Evolutionary conservation across 1,284 basidiomycete species (phyloP).

Genomic region (Pseudozyma hubeiensis): DNA sequence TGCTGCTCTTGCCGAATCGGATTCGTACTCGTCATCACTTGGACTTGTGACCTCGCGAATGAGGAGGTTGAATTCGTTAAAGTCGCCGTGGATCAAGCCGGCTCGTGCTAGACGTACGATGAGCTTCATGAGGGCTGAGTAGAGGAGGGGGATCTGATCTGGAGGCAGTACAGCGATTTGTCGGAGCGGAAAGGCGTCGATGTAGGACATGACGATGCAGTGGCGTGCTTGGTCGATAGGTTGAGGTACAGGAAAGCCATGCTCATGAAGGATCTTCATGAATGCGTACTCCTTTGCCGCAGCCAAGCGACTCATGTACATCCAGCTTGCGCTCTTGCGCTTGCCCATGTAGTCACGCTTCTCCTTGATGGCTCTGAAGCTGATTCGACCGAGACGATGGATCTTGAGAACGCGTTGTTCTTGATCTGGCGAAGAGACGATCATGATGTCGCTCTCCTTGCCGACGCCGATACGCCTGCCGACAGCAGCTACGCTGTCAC

Average conservation of each 20-base stretch:
- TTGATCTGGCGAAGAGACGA: slow-evolving; percentile 86
- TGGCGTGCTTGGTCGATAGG: slow-evolving; percentile 95
- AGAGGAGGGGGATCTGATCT: slow-evolving; percentile 80
- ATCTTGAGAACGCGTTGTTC: slow-evolving; percentile 90
- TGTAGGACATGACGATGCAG: slow-evolving; percentile 93
- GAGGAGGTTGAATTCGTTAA: slow-evolving; percentile 99
- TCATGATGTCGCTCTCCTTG: slow-evolving; percentile 97
- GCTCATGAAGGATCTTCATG: slow-evolving; percentile 97
- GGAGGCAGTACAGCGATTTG: slow-evolving; percentile 86
- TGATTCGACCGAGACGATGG: slow-evolving; percentile 91
- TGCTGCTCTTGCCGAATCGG: slow-evolving; percentile 18
- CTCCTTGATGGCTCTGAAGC: slow-evolving; percentile 94
- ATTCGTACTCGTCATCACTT: slow-evolving; percentile 32
- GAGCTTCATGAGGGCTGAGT: slow-evolving; percentile 92
- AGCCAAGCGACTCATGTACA: slow-evolving; percentile 97
- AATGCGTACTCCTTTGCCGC: slow-evolving; percentile 98
- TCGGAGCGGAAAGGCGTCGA: slow-evolving; percentile 96
- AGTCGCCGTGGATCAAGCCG: slow-evolving; percentile 97
- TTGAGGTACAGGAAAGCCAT: slow-evolving; percentile 90
- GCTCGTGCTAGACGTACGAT: slow-evolving; percentile 92
- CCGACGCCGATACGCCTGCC: slow-evolving; percentile 98
- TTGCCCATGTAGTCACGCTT: slow-evolving; percentile 98
- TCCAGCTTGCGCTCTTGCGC: slow-evolving; percentile 95
- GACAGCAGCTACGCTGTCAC: slow-evolving; percentile 71
- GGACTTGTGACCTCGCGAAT: slow-evolving; percentile 73